Base-by-base conservation (phyloP, 495 filamentous ascomycete genomes). In the Trichoderma asperelloides region DNA sequence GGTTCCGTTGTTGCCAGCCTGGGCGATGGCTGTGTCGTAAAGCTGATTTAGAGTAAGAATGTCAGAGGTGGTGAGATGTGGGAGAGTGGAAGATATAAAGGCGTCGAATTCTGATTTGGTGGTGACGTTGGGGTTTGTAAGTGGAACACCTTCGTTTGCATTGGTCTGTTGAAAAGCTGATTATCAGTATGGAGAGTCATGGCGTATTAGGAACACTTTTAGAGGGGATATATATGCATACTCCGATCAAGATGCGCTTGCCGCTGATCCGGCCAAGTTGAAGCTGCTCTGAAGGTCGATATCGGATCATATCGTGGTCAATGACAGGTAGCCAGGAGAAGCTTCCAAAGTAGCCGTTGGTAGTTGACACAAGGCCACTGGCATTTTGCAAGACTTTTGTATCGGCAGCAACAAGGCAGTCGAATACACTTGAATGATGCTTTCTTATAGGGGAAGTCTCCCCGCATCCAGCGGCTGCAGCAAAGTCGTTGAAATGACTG, bases 251-350 rank as follows among this genome's bases (percentile, higher is more conserved):
- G 7, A 86, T 73, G 28, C 78, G 74, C 25, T 78, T 71, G 8
- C 86, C 86, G 68, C 85, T 86, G 13, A 88, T 77, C 67, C 74
- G 70, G 64, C 81, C 81, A 27, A 73, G 67, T 6, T 75, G 67
- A 11, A 89, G 76, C 70, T 88, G 85, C 68, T 78, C 71, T 33
- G 76, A 81, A 9, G 87, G 82, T 0, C 76, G 78, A 33, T 84
- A 75, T 63, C 78, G 77, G 67, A 89, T 76, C 71, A 88, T 84
- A 4, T 70, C 72, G 15, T 82, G 80, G 70, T 90, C 88, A 0
- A 85, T 85, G 18, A 89, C 88, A 7, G 88, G 87, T 3, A 60
- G 55, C 55, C 55, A 60, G 27, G 55, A 23, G 25, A 60, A 60
- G 23, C 55, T 60, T 13, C 55, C 55, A 30, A 60, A 60, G 9